phyloP scores from a whole-genome alignment of 202 grass and related monocot species.

The Setaria viridis region DNA sequence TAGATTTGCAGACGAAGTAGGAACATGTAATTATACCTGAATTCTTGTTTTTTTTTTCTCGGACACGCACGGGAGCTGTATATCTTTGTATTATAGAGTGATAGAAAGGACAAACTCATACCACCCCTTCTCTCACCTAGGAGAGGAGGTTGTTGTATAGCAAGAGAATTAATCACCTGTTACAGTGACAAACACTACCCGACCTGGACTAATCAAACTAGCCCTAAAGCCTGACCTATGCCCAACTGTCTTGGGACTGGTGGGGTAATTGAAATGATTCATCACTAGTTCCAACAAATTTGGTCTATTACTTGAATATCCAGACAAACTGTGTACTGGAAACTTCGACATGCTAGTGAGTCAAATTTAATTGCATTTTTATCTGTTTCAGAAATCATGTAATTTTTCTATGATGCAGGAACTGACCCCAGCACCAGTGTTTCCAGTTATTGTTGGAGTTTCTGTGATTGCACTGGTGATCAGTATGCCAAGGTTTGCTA shows the following conservation, averaged over 20 bases:
- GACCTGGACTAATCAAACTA: no score
- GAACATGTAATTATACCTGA: background rate
- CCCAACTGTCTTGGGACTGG: background rate
- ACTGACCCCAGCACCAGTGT: constrained; percentile 74
- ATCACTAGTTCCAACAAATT: background rate
- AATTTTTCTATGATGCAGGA: constrained; percentile 66
- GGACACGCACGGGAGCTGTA: no score
- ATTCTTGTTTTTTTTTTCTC: background rate
- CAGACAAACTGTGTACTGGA: background rate
- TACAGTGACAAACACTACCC: no score
- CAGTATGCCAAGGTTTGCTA: constrained; percentile 88
- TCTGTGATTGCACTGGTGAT: constrained; percentile 76
- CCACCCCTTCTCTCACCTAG: no score
- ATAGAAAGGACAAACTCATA: no score
- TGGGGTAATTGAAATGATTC: background rate
- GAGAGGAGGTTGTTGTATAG: no score
- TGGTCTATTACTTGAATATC: background rate
- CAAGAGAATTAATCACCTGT: no score
- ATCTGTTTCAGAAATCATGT: constrained; percentile 21
- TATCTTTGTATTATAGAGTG: no score
- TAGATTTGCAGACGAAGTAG: background rate
- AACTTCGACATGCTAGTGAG: background rate
- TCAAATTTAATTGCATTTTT: constrained; percentile 21
- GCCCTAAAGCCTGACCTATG: no score
- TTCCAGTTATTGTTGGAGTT: constrained; percentile 83